These are phyloP conservation scores for Smallanthus sonchifolius DNA, from an alignment of 129 eudicot species.

Conservation along the genomic window DNA sequence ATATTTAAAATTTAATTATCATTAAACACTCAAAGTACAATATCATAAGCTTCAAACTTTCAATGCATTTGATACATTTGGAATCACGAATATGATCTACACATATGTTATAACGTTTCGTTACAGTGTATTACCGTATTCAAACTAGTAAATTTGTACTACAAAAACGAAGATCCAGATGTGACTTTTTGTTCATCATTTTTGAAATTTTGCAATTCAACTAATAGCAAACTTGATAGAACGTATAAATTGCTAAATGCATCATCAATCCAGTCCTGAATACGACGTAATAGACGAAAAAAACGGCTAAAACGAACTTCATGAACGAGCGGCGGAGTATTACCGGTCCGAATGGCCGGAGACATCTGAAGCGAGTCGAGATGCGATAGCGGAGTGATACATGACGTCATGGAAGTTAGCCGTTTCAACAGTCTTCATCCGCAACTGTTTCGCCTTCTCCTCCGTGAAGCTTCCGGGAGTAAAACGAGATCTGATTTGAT, in stretches of 20 bases:
- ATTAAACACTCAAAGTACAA: no score
- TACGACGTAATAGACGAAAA: background rate
- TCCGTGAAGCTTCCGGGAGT: constrained; percentile 50
- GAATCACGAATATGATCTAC: no score
- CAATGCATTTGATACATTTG: no score
- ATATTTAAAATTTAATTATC: no score
- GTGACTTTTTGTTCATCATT: background rate
- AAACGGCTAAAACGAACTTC: background rate
- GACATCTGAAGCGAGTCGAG: constrained; percentile 49
- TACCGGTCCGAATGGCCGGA: constrained; percentile 12
- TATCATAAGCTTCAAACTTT: no score
- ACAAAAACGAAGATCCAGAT: background rate
- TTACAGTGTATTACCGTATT: no score
- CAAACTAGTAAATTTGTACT: background rate
- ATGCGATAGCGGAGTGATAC: constrained; percentile 60
- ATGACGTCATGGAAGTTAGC: constrained; percentile 40
- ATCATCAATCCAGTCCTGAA: background rate
- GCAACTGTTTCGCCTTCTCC: constrained; percentile 46
- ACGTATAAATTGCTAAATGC: background rate
- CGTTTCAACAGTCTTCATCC: constrained; percentile 40
- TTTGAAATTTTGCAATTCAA: background rate
- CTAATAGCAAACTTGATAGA: background rate
- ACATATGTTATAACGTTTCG: no score
- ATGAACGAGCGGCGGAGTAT: background rate
- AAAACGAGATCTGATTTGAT: constrained; percentile 19